Evolutionary conservation across 1,284 basidiomycete genomes (phyloP).

Genomic region (Pseudozyma tsukubaensis): DNA sequence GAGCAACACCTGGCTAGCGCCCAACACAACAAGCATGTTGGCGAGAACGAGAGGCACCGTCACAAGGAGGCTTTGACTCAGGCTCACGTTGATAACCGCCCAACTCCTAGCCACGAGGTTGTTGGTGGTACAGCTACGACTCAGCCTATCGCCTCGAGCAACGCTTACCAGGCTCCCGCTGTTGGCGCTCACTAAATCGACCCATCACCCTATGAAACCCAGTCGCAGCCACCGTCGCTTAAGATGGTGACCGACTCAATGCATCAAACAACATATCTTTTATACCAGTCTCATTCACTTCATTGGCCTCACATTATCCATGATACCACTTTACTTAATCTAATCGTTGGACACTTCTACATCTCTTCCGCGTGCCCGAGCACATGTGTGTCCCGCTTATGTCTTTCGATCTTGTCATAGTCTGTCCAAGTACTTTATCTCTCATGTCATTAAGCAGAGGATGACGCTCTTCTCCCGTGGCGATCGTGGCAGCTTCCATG

Average conservation of each 20-base stretch:
- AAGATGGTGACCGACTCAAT: no score
- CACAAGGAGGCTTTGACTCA: conserved; percentile 39
- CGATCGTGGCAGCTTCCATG: no score
- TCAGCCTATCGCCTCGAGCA: conserved; percentile 1
- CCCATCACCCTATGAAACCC: not conserved
- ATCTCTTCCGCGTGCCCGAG: not conserved
- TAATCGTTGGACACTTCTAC: conserved; percentile 1
- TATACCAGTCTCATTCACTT: not conserved
- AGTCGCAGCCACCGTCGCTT: no score
- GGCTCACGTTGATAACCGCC: conserved; percentile 9
- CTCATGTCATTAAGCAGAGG: no score
- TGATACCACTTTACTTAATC: conserved; percentile 13
- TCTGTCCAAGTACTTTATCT: no score
- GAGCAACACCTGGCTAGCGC: conserved; percentile 35
- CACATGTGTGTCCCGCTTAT: no score
- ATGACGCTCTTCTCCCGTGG: no score
- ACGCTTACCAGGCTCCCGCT: conserved; percentile 9
- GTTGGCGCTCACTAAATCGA: conserved; percentile 25
- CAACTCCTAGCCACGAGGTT: conserved; percentile 7
- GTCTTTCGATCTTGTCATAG: no score
- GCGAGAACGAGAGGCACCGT: conserved; percentile 28
- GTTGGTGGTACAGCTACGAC: not conserved
- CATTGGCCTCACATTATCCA: not conserved
- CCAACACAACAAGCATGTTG: conserved; percentile 28
- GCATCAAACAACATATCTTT: not conserved